Evolutionary conservation across 768 basidiomycete genomes (phyloP), one percentile per base, ranked within the genome.

Genomic region (Boletus speciosus): DNA sequence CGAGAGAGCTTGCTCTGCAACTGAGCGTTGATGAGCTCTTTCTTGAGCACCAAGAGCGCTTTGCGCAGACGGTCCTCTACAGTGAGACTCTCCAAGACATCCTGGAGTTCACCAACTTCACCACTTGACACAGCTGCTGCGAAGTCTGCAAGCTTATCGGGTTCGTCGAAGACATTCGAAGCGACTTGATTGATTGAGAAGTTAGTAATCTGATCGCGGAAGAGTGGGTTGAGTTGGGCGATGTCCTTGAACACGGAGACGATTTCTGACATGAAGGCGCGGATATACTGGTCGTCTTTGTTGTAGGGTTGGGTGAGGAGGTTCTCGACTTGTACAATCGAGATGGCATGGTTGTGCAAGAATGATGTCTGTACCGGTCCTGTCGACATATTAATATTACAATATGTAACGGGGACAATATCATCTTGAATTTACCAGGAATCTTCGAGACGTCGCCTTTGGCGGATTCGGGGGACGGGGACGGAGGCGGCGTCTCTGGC

Each of bases 211-310:
- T 98, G 95, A 75, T 98, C 96, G 40, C 95, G 89, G 86, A 98
- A 98, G 60, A 98, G 84, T 2, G 94, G 94, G 71, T 97, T 96
- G 40, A 98, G 81, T 69, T 95, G 92, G 0, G 95, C 95, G 55
- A 98, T 97, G 66, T 98, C 95, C 77, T 98, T 98, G 83, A 98
- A 98, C 37, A 95, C 93, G 42, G 90, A 88, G 60, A 98, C 89
- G 55, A 98, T 93, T 73, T 98, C 96, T 40, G 88, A 87, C 84
- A 93, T 95, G 73, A 97, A 90, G 5, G 96, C 96, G 27, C 93
- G 89, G 61, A 96, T 87, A 70, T 95, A 89, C 69, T 97, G 94
- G 72, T 94, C 87, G 69, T 94, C 91, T 68, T 95, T 92, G 75
- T 87, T 84, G 76, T 88, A 95, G 0, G 92, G 84, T 57, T 86